phyloP scores from a whole-genome alignment of 2,329 filamentous ascomycete genomes.

The Penicillium sp. region DNA sequence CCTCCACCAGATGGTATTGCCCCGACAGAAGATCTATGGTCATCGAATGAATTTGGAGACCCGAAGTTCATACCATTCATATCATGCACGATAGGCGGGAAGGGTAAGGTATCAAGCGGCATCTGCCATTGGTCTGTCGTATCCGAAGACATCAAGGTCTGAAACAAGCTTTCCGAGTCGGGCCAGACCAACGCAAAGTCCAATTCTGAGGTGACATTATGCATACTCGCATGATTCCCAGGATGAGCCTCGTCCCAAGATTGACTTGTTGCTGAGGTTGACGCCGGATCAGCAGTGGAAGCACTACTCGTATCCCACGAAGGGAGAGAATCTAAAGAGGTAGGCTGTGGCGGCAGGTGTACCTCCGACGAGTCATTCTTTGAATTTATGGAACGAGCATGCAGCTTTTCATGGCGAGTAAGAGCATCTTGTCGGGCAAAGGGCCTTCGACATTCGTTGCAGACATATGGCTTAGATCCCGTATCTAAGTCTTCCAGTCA shows the following conservation, averaged over 20 bases:
- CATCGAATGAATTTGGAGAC: constrained; percentile 40
- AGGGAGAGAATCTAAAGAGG: constrained; percentile 22
- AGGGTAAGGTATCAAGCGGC: constrained; percentile 44
- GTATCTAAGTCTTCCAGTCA: constrained; percentile 37
- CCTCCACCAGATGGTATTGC: constrained; percentile 44
- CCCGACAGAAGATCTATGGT: constrained; percentile 39
- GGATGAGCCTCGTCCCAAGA: constrained; percentile 28
- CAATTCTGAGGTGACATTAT: constrained; percentile 32
- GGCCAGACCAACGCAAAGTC: constrained; percentile 49
- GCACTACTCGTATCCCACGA: constrained; percentile 29
- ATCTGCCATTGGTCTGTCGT: constrained; percentile 45
- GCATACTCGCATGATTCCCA: constrained; percentile 18
- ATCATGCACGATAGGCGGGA: constrained; percentile 36
- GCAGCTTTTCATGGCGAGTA: constrained; percentile 47
- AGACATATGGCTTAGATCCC: constrained; percentile 44
- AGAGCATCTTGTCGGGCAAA: constrained; percentile 49
- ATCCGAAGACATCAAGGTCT: constrained; percentile 46
- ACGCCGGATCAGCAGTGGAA: constrained; percentile 17
- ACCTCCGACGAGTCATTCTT: constrained; percentile 19
- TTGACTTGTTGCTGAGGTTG: constrained; percentile 23
- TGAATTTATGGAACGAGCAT: constrained; percentile 31
- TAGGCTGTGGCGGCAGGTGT: constrained; percentile 17
- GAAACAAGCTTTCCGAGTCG: constrained; percentile 47
- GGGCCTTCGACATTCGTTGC: constrained; percentile 42
- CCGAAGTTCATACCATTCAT: constrained; percentile 33